Base-by-base conservation (phyloP, 176 grass and related monocot species). In the Bromus sterilis region DNA sequence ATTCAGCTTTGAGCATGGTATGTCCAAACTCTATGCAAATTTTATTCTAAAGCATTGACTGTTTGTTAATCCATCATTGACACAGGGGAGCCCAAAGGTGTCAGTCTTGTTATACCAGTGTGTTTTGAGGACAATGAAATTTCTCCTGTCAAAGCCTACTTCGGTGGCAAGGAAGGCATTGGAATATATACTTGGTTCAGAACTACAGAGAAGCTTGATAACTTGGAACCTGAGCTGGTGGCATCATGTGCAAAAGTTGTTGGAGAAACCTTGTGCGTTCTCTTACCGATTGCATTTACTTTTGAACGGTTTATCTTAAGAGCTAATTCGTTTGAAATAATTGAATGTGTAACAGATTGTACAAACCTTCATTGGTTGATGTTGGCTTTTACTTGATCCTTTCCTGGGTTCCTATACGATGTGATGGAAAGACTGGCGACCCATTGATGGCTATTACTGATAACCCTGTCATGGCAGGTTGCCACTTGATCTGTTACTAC, bases 381-480 rank as follows among this genome's bases (percentile, higher is more conserved):
- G 87, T 99, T 83, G 89, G 85, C n/a, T 93, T 74, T 61, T 93
- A 93, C 77, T 83, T 99, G 49, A 80, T 90, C 66, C 74, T 95
- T 86, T 73, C 34, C 66, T 99, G 96, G 96, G 82, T 93, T 85
- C 96, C 96, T 74, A 90, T 82, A 80, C 93, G 93, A 57, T 83
- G 25, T 88, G 96, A 99, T 88, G 96, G 96, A 77, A 89, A 89
- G 87, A 77, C 69, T 57, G 96, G 96, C 11, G 72, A 86, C 55
- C 79, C 93, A 36, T 69, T 93, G 77, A 71, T 95, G 86, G 35
- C 80, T 69, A 86, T 88, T 37, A 87, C 87, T 59, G 62, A 44
- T 71, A 60, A 91, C 58, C 91, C 93, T n/a, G 96, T 99, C 87
- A 86, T 93, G 80, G 90, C 93, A 95, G 96, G 96, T 99, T 84